These are phyloP conservation scores for Exobasidium rhododendri DNA, from an alignment of 1,284 basidiomycete species.

Conservation along the genomic window DNA sequence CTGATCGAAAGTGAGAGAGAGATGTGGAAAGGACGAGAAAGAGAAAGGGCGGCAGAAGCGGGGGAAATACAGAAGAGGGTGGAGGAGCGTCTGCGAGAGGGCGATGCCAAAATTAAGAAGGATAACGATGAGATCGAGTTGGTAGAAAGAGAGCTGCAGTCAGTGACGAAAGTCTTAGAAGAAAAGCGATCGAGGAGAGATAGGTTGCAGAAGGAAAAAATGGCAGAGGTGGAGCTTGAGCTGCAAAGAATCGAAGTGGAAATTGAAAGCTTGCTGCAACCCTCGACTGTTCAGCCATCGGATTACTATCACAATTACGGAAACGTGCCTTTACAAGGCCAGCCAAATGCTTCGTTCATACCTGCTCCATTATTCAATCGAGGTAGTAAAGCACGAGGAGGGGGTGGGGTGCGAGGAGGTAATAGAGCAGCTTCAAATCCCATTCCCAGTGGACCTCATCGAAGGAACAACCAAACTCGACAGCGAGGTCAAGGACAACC, in stretches of 20 bases:
- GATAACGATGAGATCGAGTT: conserved; percentile 13
- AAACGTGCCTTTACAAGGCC: background rate
- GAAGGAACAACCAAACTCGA: background rate
- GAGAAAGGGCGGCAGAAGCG: conserved; percentile 2
- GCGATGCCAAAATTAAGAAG: background rate
- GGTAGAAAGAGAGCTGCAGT: conserved; percentile 19
- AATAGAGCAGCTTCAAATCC: background rate
- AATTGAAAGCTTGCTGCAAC: conserved; percentile 25
- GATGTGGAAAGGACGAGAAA: conserved; percentile 30
- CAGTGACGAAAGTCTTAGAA: conserved; percentile 27
- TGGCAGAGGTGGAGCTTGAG: conserved; percentile 30
- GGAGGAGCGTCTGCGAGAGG: background rate
- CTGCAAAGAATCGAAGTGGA: conserved; percentile 14
- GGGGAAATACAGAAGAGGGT: background rate
- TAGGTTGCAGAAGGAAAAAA: conserved; percentile 27
- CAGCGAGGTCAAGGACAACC: background rate
- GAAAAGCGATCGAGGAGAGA: conserved; percentile 22
- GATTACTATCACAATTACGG: background rate
- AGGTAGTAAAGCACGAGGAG: conserved; percentile 1
- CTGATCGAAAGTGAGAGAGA: conserved; percentile 29
- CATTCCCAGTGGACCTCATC: background rate
- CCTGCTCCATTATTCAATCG: background rate
- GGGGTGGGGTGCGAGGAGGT: background rate
- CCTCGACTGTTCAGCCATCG: background rate
- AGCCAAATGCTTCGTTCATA: background rate